Conservation (phyloP, 345 rosid genomes). For the Pistacia vera region DNA sequence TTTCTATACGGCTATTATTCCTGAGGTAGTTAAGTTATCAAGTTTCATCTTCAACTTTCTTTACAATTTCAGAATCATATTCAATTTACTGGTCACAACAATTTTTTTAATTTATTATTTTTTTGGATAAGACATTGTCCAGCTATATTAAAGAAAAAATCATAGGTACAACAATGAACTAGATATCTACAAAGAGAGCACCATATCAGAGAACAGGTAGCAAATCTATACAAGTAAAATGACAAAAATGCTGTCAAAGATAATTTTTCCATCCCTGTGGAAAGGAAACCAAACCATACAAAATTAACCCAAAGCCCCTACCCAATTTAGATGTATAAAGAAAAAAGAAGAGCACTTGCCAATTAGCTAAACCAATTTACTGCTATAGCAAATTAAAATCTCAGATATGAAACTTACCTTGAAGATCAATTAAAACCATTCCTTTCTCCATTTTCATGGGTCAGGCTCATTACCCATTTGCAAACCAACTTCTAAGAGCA, state of each 20-base stretch:
- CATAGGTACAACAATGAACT: background rate
- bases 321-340: too few species aligned
- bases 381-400: background rate
- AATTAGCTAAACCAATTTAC: background rate
- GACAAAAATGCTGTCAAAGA: too few species aligned
- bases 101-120: background rate
- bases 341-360: background rate
- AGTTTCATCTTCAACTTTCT: constrained; percentile 2
- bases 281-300: too few species aligned
- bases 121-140: too few species aligned
- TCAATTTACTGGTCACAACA: background rate
- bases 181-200: background rate
- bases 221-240: too few species aligned
- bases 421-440: constrained; percentile 16
- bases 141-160: too few species aligned
- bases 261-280: too few species aligned
- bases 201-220: background rate
- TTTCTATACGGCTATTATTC: background rate
- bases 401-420: constrained; percentile 32
- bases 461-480: background rate
- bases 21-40: background rate
- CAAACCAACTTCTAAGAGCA: background rate
- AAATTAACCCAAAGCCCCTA: too few species aligned
- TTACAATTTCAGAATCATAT: background rate
- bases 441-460: constrained; percentile 14